Percentiles rank a stretch among this genome's conserved stretches.
phyloP scores from a whole-genome alignment of 2,329 filamentous ascomycete genomes.

The Acrocalymma vagum region DNA sequence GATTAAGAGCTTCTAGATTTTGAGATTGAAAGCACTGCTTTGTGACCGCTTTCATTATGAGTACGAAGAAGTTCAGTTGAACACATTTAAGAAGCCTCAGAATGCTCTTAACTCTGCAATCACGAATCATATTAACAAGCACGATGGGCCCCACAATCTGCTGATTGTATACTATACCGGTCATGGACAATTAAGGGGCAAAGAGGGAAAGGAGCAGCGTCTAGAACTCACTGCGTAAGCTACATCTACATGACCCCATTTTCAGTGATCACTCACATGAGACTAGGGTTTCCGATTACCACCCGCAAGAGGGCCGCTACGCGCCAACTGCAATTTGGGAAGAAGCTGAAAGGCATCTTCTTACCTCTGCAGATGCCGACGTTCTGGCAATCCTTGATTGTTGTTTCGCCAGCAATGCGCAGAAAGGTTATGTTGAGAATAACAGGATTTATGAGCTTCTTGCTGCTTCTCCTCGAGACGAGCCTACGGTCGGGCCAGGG shows the following conservation, averaged over 20 bases:
- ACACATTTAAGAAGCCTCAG: conserved; percentile 1
- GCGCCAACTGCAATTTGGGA: conserved; percentile 24
- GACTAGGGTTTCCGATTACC: no score
- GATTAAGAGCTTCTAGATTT: conserved; percentile 9
- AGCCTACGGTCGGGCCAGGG: conserved; percentile 3
- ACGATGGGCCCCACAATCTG: conserved; percentile 27
- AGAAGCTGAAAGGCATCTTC: conserved; percentile 22
- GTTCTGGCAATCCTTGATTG: conserved; percentile 40
- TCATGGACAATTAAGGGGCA: conserved; percentile 21
- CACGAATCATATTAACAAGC: conserved; percentile 16
- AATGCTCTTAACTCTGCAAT: conserved; percentile 19
- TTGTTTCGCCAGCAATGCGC: conserved; percentile 36
- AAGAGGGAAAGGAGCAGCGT: not conserved
- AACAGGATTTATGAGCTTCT: conserved; percentile 12
- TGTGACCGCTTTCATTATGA: conserved; percentile 9
- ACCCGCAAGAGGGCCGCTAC: conserved; percentile 1
- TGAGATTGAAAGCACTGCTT: conserved; percentile 10
- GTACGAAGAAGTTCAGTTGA: conserved; percentile 4
- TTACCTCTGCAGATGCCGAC: conserved; percentile 23
- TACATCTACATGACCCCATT: no score
- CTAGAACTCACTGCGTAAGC: conserved; percentile 28
- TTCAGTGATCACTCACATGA: no score
- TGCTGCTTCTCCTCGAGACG: conserved; percentile 5
- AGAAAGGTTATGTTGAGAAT: conserved; percentile 16
- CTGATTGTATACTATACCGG: conserved; percentile 45